Evolutionary conservation across 75 land plant genomes (phyloP), one percentile per base, ranked within the genome.

Genomic region (Cupressus sempervirens): DNA sequence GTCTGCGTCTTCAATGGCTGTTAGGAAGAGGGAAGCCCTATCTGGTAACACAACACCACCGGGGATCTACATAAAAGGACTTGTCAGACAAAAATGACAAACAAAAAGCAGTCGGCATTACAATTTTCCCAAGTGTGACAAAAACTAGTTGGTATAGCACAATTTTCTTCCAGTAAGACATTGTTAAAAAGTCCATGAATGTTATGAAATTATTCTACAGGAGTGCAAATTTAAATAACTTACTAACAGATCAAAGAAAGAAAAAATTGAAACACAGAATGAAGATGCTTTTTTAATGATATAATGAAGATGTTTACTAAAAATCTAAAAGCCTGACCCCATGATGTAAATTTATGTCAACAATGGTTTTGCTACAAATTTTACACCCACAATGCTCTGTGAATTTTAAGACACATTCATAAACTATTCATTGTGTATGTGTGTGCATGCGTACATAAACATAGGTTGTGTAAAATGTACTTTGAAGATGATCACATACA

Each of bases 1-100:
- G 29, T 97, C 99, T 53, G 97, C 95, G 91, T 97, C 99, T 87
- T 97, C 99, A 86, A 97, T 97, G 30, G 99, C 99, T 67, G 95
- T 94, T 70, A 97, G 85, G 85, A 89, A 92, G 62, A 97, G 86
- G 16, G 95, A 93, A 29, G 96, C 94, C 83, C 86, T 93, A 81
- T 97, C 99, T 15, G 99, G 99, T 18, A 97, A 84, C 32, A 97
- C 91, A 76, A 93, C 72, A 43, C 99, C 99, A 79, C 89, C 91
- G 14, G 90, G 89, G 56, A 82, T 85, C 92, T 91, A 80, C 40
- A 76, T 10, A 35, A n/a, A 30, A 82, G n/a, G 11, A 54, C 41
- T 29, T 4, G 11, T 54, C 36, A 79, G 52, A 82, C 36, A 82
- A 52, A 14, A 32, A 52, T 34, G 83, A 52, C 36, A 16, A n/a